Percentiles rank a stretch among this genome's conserved stretches.
phyloP scores from a whole-genome alignment of 2,329 filamentous ascomycete species.

The Neonectria neomacrospora region DNA sequence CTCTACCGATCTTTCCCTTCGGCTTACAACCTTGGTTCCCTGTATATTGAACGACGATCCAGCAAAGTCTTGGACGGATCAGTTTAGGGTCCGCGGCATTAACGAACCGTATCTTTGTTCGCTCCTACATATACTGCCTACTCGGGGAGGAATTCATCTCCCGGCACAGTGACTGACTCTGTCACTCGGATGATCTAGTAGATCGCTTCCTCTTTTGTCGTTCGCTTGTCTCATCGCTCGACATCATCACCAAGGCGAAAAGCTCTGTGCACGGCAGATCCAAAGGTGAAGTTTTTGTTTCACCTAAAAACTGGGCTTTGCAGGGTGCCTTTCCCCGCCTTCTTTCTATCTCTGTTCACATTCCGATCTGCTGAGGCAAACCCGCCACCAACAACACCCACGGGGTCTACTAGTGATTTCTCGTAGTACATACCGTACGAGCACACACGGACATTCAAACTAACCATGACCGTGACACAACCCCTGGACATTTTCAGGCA shows the following conservation, averaged over 20 bases:
- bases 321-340: neutral
- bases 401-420: neutral
- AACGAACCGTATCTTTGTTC: neutral
- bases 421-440: neutral
- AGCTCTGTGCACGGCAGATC: neutral
- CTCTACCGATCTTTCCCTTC: neutral
- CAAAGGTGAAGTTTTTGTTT: neutral
- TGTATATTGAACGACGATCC: conserved; percentile 21
- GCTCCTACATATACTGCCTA: neutral
- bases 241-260: neutral
- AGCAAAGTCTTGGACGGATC: neutral
- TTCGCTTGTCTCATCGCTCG: neutral
- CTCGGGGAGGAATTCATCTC: neutral
- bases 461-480: conserved; percentile 4
- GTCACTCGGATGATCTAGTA: conserved; percentile 1
- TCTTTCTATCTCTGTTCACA: neutral
- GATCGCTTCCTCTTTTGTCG: conserved; percentile 27
- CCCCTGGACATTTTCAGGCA: conserved; percentile 31
- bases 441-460: neutral
- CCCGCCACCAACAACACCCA: neutral
- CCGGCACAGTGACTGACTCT: neutral
- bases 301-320: conserved; percentile 7
- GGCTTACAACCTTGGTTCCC: conserved; percentile 14
- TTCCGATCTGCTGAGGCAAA: neutral
- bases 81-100: neutral